A percentile compares a stretch with the other conserved stretches of the same genome.
These are phyloP conservation scores for Aspergillus ruber DNA, from an alignment of 2,329 filamentous ascomycete genomes.

Conservation along the genomic window DNA sequence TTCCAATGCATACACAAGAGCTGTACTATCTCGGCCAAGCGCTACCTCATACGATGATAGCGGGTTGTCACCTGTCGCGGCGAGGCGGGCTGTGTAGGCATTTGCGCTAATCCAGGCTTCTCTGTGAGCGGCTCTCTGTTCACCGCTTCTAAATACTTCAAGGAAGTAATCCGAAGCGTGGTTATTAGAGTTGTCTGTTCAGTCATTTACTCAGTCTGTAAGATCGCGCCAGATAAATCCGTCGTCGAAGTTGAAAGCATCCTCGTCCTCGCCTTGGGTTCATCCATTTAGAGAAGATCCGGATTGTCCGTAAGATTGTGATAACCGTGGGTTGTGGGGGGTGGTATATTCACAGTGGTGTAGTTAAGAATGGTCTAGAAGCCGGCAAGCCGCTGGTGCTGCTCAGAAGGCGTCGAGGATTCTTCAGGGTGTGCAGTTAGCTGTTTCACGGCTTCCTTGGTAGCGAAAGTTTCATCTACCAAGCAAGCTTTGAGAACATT, in stretches of 20 bases:
- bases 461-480: neutral
- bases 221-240: neutral
- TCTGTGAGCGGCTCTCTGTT: neutral
- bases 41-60: neutral
- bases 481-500: neutral
- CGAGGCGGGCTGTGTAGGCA: neutral
- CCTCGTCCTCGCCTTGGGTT: neutral
- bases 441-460: neutral
- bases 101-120: neutral
- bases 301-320: neutral
- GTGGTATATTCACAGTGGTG: neutral
- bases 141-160: neutral
- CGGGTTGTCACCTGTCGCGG: neutral
- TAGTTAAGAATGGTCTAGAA: neutral
- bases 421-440: neutral
- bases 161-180: neutral
- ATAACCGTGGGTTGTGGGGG: neutral
- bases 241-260: neutral
- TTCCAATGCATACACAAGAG: neutral
- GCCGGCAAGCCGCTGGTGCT: neutral
- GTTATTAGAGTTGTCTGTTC: neutral
- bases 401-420: neutral
- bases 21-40: neutral
- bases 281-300: neutral
- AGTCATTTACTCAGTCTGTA: neutral